phyloP scores from a whole-genome alignment of 257 asterid species.

The Euphrasia confusa region DNA sequence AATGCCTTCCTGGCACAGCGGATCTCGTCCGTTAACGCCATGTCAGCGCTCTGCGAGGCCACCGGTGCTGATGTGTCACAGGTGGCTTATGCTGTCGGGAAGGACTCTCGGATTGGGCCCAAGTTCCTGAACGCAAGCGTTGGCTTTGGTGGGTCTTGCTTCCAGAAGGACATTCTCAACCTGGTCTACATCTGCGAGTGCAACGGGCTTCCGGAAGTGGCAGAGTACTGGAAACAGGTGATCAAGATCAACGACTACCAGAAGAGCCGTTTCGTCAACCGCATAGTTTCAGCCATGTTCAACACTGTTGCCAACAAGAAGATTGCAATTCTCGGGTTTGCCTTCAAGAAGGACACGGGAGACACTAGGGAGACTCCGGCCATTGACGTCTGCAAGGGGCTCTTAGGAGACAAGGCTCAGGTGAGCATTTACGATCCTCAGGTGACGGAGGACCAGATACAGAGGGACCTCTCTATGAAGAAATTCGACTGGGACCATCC shows the following conservation, averaged over 20 bases:
- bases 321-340: constrained; percentile 70
- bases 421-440: constrained; percentile 86
- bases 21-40: constrained; percentile 82
- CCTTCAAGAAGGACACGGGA: constrained; percentile 83
- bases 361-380: constrained; percentile 88
- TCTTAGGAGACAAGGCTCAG: constrained; percentile 68
- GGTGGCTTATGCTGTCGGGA: constrained; percentile 74
- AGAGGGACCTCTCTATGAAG: constrained; percentile 79
- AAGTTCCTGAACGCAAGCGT: constrained; percentile 83
- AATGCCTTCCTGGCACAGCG: constrained; percentile 86
- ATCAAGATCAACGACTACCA: constrained; percentile 84
- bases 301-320: constrained; percentile 85
- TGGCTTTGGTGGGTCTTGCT: constrained; percentile 89
- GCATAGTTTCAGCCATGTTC: constrained; percentile 74
- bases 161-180: constrained; percentile 86
- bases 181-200: constrained; percentile 85
- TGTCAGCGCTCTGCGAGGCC: constrained; percentile 90
- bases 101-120: constrained; percentile 74
- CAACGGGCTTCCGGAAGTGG: constrained; percentile 82
- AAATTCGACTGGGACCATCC: constrained; percentile 88
- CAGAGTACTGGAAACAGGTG: constrained; percentile 87
- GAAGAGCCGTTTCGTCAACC: constrained; percentile 73
- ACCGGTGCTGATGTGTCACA: constrained; percentile 80
- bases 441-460: constrained; percentile 80
- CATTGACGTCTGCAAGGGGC: constrained; percentile 83